Percentiles rank a stretch among this genome's conserved stretches.
Conservation (phyloP, 352 stramenopile genomes). For the Phytophthora fragariaefolia region DNA sequence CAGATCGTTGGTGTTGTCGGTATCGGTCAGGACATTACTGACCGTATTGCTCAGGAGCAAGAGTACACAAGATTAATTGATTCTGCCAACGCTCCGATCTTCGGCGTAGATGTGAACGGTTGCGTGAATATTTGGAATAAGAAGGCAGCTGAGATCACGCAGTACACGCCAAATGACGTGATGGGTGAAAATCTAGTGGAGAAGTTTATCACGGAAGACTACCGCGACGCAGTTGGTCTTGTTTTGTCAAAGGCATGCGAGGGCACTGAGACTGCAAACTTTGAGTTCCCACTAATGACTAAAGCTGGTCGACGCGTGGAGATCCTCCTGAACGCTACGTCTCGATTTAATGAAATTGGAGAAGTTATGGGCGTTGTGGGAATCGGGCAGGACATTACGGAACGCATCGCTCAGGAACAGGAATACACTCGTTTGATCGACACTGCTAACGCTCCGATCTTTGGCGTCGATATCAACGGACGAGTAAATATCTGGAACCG, state of each 20-base stretch:
- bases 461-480: conserved; percentile 76
- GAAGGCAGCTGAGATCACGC: conserved; percentile 58
- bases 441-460: conserved; percentile 63
- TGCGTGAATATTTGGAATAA: no score
- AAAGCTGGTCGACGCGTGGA: conserved; percentile 14
- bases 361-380: conserved; percentile 21
- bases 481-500: conserved; percentile 72
- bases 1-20: no score
- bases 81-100: conserved; percentile 67
- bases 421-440: no score
- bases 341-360: conserved; percentile 15
- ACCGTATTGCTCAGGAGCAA: conserved; percentile 77
- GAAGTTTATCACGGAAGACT: conserved; percentile 32
- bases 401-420: no score
- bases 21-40: conserved; percentile 67
- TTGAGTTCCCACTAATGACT: no score
- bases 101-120: conserved; percentile 60
- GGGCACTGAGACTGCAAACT: no score
- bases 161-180: conserved; percentile 52
- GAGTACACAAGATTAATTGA: conserved; percentile 72
- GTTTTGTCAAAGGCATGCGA: conserved; percentile 22
- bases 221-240: conserved; percentile 17
- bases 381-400: no score
- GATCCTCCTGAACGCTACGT: conserved; percentile 27
- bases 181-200: conserved; percentile 48